Conservation (phyloP, 75 land plant genomes). For the Larix kaempferi region DNA sequence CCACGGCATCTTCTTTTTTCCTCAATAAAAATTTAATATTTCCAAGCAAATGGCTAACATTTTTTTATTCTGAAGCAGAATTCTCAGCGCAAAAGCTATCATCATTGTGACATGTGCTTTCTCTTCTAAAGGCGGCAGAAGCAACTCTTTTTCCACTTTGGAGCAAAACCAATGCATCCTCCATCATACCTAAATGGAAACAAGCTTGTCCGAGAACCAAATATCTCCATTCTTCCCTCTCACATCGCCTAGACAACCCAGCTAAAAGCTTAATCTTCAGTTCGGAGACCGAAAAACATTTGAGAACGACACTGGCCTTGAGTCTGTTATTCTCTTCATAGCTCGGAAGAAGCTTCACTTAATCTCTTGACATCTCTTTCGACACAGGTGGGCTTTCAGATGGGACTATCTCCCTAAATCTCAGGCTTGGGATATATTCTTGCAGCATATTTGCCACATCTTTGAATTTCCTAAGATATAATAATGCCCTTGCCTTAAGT, state of each 20-base stretch:
- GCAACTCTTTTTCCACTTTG: constrained; percentile 72
- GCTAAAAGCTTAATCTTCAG: constrained; percentile 51
- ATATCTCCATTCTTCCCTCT: constrained; percentile 71
- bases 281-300: constrained; percentile 75
- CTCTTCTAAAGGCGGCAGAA: constrained; percentile 58
- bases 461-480: constrained; percentile 52
- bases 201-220: constrained; percentile 67
- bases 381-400: constrained; percentile 5
- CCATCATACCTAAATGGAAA: constrained; percentile 74
- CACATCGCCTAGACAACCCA: constrained; percentile 30
- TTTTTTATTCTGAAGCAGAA: constrained; percentile 29
- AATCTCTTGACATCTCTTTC: constrained; percentile 24
- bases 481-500: constrained; percentile 57
- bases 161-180: constrained; percentile 75
- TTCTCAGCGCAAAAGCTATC: constrained; percentile 28
- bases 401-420: constrained; percentile 6
- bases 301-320: constrained; percentile 13
- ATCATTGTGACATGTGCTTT: constrained; percentile 46
- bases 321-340: not conserved
- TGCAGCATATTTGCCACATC: constrained; percentile 76
- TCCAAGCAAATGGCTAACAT: constrained; percentile 39
- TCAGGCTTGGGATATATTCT: constrained; percentile 65
- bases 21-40: constrained; percentile 79
- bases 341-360: constrained; percentile 37
- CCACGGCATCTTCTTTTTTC: constrained; percentile 55